Evolutionary conservation across 768 basidiomycete species (phyloP).

Genomic region (Crepidotus variabilis): DNA sequence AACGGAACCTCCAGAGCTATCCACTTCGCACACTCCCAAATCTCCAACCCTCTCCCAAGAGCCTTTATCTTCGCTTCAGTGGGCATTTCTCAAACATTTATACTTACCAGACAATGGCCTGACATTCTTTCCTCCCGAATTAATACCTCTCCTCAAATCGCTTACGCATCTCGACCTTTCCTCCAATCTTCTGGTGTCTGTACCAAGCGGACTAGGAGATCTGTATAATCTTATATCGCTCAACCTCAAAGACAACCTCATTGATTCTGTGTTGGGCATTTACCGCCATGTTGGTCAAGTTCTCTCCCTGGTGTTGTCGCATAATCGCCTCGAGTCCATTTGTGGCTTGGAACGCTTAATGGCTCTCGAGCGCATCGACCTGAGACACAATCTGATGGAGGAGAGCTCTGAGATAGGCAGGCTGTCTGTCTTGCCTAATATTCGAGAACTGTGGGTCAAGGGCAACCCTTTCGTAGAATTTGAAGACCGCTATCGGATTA

Average conservation of each 20-base stretch:
- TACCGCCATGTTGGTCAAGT: constrained; percentile 79
- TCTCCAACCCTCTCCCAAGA: constrained; percentile 10
- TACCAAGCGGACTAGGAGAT: constrained; percentile 71
- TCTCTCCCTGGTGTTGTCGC: constrained; percentile 71
- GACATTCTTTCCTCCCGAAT: constrained; percentile 71
- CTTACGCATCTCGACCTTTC: constrained; percentile 86
- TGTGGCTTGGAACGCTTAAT: constrained; percentile 90
- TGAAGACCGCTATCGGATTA: constrained; percentile 70
- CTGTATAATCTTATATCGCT: constrained; percentile 85
- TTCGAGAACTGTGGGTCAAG: constrained; percentile 77
- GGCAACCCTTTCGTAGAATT: constrained; percentile 78
- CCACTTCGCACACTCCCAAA: constrained; percentile 26
- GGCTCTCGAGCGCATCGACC: constrained; percentile 81
- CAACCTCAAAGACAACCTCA: constrained; percentile 96
- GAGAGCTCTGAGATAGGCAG: constrained; percentile 86
- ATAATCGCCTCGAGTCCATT: constrained; percentile 90
- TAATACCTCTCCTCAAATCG: constrained; percentile 63
- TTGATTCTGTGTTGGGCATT: constrained; percentile 90
- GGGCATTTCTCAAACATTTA: constrained; percentile 74
- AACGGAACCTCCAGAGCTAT: constrained; percentile 4
- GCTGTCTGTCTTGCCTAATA: constrained; percentile 73
- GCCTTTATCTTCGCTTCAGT: constrained; percentile 56
- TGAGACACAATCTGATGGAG: constrained; percentile 73
- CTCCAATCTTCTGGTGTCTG: constrained; percentile 84
- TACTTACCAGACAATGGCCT: constrained; percentile 78